phyloP scores from a whole-genome alignment of 2,329 filamentous ascomycete genomes.

The Fusarium floridanum region DNA sequence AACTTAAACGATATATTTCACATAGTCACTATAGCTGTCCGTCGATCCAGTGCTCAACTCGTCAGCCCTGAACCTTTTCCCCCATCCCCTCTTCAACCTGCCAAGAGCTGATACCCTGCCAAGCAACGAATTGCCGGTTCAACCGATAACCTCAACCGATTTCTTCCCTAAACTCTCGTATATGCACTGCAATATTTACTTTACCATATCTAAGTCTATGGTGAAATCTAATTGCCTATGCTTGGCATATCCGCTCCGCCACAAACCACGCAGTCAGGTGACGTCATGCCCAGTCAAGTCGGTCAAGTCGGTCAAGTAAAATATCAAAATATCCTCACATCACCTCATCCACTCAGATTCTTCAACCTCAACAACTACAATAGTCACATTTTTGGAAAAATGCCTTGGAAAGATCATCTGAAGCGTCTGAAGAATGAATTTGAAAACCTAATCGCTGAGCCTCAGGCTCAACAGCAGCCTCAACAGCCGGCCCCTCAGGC shows the following conservation, averaged over 20 bases:
- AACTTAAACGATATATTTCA: not conserved
- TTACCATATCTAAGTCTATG: not conserved
- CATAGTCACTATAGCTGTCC: not conserved
- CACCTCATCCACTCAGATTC: not conserved
- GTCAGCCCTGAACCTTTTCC: not conserved
- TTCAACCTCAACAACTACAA: not conserved
- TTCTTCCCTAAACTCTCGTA: not conserved
- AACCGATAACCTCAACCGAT: not conserved
- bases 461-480: constrained; percentile 39
- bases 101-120: not conserved
- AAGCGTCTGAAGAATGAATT: constrained; percentile 56
- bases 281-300: constrained; percentile 16
- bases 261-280: constrained; percentile 13
- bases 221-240: not conserved
- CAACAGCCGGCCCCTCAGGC: constrained; percentile 39
- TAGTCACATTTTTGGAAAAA: constrained; percentile 21
- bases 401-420: constrained; percentile 56
- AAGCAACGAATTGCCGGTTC: not conserved
- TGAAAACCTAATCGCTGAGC: constrained; percentile 51
- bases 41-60: not conserved
- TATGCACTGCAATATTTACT: not conserved
- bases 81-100: not conserved
- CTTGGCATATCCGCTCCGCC: constrained; percentile 4
- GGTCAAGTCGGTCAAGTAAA: constrained; percentile 4
- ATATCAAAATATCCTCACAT: not conserved